Evolutionary conservation across 495 filamentous ascomycete genomes (phyloP), one percentile per base, ranked within the genome.

Genomic region (Daldinia bambusicola): DNA sequence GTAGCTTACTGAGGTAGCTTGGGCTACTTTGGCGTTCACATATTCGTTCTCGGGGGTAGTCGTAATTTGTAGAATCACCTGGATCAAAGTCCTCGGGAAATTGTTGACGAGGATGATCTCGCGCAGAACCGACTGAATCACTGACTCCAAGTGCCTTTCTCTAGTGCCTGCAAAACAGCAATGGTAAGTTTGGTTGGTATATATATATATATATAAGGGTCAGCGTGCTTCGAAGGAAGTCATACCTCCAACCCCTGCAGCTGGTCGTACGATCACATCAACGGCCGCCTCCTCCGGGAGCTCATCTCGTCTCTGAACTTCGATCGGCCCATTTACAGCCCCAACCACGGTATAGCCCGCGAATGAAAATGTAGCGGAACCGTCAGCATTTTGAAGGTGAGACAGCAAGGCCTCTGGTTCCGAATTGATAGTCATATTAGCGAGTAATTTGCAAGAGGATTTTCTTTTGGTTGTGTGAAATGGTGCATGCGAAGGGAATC

Each of bases 301-400:
- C 71, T 97, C 90, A 74, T 97, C 95, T 70, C 92, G 87, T 70
- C 93, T 89, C 69, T 87, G 89, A 18, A 94, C 93, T 80, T 98
- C 95, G 70, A 98, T 85, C n/a, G 95, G 95, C 0, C 93, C 95
- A 77, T 95, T 97, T 67, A 96, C 93, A 12, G 92, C 89, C 59
- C 90, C 92, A 53, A 95, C 87, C 67, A 98, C 86, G 56, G 89
- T 89, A 78, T 91, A 97, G 37, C 92, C 92, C 52, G 91, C 90
- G 63, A 87, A 84, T 14, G 90, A 88, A 77, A 93, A 95, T 34
- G 87, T 92, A 8, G 93, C 93, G 57, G 95, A 98, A 56, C 95
- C 95, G 78, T 98, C 94, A 32, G 93, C 85, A 41, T 91, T 90
- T 61, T 85, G 80, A 6, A 98, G 88, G 69, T 86, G 84, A 9